Conservation (phyloP, 306 rosid species). For the Inga laurina region DNA sequence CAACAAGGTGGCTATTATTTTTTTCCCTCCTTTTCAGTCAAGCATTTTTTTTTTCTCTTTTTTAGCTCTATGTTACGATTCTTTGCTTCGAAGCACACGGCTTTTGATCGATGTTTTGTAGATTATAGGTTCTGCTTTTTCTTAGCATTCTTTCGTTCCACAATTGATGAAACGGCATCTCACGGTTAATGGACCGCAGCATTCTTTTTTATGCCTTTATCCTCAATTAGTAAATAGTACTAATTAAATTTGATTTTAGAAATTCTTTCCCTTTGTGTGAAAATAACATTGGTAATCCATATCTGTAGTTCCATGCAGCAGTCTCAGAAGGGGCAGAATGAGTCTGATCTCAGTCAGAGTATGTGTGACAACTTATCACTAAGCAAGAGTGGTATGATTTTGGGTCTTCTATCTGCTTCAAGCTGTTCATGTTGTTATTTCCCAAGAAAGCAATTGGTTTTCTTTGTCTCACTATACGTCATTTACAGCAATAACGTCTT, state of each 20-base stretch:
- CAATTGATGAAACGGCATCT: constrained; percentile 13
- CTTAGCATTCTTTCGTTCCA: constrained; percentile 10
- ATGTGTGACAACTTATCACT: constrained; percentile 47
- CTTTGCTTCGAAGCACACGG: constrained; percentile 18
- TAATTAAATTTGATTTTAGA: constrained; percentile 5
- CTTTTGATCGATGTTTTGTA: constrained; percentile 9
- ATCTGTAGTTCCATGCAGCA: constrained; percentile 64
- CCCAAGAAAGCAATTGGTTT: constrained; percentile 20
- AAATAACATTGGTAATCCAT: constrained; percentile 32
- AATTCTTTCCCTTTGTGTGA: constrained; percentile 16
- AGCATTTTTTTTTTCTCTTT: constrained; percentile 14
- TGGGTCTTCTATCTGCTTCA: constrained; percentile 21
- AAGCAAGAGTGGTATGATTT: constrained; percentile 49
- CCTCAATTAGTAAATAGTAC: constrained; percentile 15
- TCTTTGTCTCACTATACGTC: constrained; percentile 30
- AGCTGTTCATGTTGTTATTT: constrained; percentile 2
- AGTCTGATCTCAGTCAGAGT: constrained; percentile 48
- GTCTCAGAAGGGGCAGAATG: constrained; percentile 61
- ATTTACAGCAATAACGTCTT: constrained; percentile 43
- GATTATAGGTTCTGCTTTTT: constrained; percentile 10
- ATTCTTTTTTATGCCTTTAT: neutral
- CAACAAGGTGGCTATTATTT: constrained; percentile 47
- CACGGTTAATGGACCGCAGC: neutral
- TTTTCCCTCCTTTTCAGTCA: neutral
- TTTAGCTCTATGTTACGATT: constrained; percentile 13